Evolutionary conservation across 805 yeast genomes (phyloP).

Genomic region (Peterozyma toletana): DNA sequence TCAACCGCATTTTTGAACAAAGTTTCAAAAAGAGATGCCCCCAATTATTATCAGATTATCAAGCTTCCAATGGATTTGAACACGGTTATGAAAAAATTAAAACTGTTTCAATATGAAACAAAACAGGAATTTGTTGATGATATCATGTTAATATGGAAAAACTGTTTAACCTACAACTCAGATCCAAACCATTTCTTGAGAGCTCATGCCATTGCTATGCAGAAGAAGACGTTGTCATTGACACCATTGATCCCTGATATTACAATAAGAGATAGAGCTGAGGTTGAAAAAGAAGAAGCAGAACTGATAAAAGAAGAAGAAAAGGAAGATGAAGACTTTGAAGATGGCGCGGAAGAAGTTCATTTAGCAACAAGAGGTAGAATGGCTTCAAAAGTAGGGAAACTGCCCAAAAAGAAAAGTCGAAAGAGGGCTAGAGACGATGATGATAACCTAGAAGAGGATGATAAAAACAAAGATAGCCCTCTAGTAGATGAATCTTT

Average conservation of each 20-base stretch:
- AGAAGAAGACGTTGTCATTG: slow-evolving; percentile 70
- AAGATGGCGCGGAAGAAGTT: slow-evolving; percentile 2
- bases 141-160: slow-evolving; percentile 89
- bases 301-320: slow-evolving; percentile 29
- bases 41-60: slow-evolving; percentile 85
- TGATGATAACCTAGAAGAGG: slow-evolving; percentile 15
- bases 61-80: slow-evolving; percentile 95
- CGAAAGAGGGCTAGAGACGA: slow-evolving; percentile 28
- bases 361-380: slow-evolving; percentile 24
- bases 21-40: slow-evolving; percentile 98
- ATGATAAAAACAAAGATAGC: neutral
- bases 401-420: slow-evolving; percentile 28
- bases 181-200: slow-evolving; percentile 91
- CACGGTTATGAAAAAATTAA: slow-evolving; percentile 87
- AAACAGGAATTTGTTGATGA: slow-evolving; percentile 93
- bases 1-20: slow-evolving; percentile 92
- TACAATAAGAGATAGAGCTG: slow-evolving; percentile 62
- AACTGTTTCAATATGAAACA: slow-evolving; percentile 71
- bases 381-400: slow-evolving; percentile 20
- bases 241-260: slow-evolving; percentile 89
- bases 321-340: slow-evolving; percentile 24
- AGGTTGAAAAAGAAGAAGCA: slow-evolving; percentile 61
- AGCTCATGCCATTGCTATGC: slow-evolving; percentile 94
- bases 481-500: slow-evolving; percentile 8
- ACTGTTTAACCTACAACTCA: slow-evolving; percentile 86